phyloP scores from a whole-genome alignment of 495 filamentous ascomycete species.

The Trichoderma erinaceum region DNA sequence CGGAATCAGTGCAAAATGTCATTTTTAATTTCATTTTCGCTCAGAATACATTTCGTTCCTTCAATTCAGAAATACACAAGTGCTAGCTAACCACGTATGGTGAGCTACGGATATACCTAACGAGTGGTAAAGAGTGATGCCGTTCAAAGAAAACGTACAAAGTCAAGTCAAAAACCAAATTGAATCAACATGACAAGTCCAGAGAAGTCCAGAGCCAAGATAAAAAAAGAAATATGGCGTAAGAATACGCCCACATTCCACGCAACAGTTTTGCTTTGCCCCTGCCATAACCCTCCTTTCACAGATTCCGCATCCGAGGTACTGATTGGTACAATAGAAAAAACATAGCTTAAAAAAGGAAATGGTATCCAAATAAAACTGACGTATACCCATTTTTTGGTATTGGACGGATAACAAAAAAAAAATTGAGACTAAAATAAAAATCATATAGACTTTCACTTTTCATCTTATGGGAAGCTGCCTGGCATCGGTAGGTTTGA shows the following conservation, averaged over 20 bases:
- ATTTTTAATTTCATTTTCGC: neutral
- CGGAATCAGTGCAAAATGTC: too few relatives aligned
- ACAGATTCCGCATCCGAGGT: neutral
- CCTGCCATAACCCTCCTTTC: neutral
- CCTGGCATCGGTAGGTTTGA: conserved; percentile 3
- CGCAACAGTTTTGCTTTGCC: too few relatives aligned
- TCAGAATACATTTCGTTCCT: neutral
- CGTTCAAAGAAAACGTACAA: neutral
- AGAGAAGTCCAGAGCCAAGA: too few relatives aligned
- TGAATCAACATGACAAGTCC: neutral
- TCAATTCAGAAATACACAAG: neutral
- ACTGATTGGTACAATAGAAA: too few relatives aligned
- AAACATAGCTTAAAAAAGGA: neutral
- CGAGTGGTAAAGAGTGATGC: neutral
- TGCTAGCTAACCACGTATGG: neutral
- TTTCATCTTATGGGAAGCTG: neutral
- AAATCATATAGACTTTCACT: neutral
- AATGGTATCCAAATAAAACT: neutral
- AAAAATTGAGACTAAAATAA: neutral
- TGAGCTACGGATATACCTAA: conserved; percentile 9
- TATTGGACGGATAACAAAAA: neutral
- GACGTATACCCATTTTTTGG: neutral
- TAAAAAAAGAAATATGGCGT: too few relatives aligned
- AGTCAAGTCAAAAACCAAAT: neutral
- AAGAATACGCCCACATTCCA: too few relatives aligned